Base-by-base conservation (phyloP, 108 stramenopile genomes). In the Poteriospumella lacustris region DNA sequence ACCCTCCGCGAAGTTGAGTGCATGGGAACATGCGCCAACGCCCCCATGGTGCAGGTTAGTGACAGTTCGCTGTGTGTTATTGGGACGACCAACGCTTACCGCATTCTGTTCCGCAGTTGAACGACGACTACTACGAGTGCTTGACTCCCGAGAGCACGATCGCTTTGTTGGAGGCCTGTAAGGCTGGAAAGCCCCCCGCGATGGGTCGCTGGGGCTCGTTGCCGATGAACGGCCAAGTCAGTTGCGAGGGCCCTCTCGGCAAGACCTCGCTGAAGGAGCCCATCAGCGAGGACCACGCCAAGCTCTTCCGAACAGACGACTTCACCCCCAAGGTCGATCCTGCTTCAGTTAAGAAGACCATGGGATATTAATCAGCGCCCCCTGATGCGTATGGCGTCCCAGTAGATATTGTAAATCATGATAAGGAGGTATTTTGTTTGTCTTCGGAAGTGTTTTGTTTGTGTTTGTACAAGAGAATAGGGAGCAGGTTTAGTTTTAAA, bases 191-290 rank as follows among this genome's bases (percentile, higher is more conserved):
- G 56, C 83, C 84, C 31, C 91, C 92, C 41, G 79, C 85, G 19
- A 96, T 99, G 91, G 97, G 96, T 42, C 93, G 92, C 78, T 99
- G 97, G 97, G 98, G 98, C 82, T 93, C 92, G 77, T 86, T 97
- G 69, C 97, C 98, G 12, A 96, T 99, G 94, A 99, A 99, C 85
- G 98, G 98, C 78, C 98, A 99, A 88, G 95, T 97, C 44, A 91
- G 90, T 72, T 98, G 97, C 87, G 98, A 99, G 87, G 98, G 98
- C 58, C 98, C 98, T 24, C 81, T 89, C 64, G 98, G 98, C 44
- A 99, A 99, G 89, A 96, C 95, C 15, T 85, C 85, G 38, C 81
- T 95, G 44, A 69, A 84, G 70, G 87, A 87, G 43, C 60, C 60
- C 9, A 3, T 64, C 36, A 34, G 33, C 9, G 70, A 77, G 12